phyloP scores from a whole-genome alignment of 371 early-diverging fungal species.

The Rhizopus sp. region DNA sequence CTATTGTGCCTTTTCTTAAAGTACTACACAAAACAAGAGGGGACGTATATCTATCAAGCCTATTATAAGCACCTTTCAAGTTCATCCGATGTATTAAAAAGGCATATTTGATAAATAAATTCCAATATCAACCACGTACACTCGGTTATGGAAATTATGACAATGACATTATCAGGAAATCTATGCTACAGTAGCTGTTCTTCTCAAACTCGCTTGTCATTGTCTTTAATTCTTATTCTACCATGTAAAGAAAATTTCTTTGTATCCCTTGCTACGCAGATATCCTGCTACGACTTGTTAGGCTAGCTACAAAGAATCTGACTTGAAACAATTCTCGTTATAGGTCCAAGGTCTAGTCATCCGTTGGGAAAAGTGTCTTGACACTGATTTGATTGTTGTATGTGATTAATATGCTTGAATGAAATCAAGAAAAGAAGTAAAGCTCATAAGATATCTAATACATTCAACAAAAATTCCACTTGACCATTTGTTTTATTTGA shows the following conservation, averaged over 20 bases:
- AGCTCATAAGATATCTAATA: neutral
- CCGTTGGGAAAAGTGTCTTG: neutral
- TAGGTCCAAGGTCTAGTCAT: neutral
- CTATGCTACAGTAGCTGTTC: neutral
- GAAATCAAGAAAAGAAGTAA: neutral
- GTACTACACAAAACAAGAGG: too few species aligned
- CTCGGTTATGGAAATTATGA: too few species aligned
- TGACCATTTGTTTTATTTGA: neutral
- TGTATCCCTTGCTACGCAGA: neutral
- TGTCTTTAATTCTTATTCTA: neutral
- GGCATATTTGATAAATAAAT: too few species aligned
- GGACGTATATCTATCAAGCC: too few species aligned
- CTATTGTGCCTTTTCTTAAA: too few species aligned
- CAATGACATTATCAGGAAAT: too few species aligned
- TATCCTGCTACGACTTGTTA: neutral
- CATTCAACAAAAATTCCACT: neutral
- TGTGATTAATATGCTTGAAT: slow-evolving; percentile 4
- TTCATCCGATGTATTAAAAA: too few species aligned
- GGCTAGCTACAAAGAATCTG: neutral
- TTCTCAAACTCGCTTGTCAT: neutral
- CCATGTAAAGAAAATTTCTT: neutral
- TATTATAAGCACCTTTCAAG: too few species aligned
- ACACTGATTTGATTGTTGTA: neutral
- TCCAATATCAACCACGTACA: too few species aligned
- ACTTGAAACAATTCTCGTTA: neutral